Percentiles rank a stretch among this genome's conserved stretches.
phyloP scores from a whole-genome alignment of 2,329 filamentous ascomycete species.

The Hansfordia pulvinata region DNA sequence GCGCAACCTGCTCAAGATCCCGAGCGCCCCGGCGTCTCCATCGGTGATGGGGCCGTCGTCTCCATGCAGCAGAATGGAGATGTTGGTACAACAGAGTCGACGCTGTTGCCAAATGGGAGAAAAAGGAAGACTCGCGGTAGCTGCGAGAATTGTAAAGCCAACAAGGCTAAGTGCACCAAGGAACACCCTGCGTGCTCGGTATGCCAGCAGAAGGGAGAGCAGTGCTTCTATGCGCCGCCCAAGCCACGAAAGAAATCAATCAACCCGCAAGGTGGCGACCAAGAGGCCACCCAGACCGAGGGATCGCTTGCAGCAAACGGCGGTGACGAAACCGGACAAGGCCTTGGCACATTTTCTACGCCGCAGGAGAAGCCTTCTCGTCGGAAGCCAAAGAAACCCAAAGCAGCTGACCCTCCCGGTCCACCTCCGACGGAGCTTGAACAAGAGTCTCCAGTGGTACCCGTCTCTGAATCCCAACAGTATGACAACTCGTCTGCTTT shows the following conservation, averaged over 20 bases:
- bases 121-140: constrained; percentile 16
- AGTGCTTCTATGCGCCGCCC: constrained; percentile 15
- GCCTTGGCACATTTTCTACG: no score
- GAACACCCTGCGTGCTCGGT: constrained; percentile 18
- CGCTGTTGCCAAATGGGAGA: constrained; percentile 8
- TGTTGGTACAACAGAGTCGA: constrained; percentile 13
- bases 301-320: no score
- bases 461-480: no score
- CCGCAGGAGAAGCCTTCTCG: no score
- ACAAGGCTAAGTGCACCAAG: constrained; percentile 18
- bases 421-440: no score
- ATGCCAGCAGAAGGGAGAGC: constrained; percentile 11
- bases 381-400: no score
- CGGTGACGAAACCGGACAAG: no score
- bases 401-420: no score
- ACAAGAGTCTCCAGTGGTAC: no score
- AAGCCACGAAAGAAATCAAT: constrained; percentile 15
- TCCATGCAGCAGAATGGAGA: constrained; percentile 11
- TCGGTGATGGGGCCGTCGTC: constrained; percentile 13
- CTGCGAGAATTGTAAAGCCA: constrained; percentile 18
- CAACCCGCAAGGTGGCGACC: no score
- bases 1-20: constrained; percentile 12
- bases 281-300: no score
- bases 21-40: constrained; percentile 7
- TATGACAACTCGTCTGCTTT: no score